These are phyloP conservation scores for Sphaerulina musiva DNA, from an alignment of 2,329 filamentous ascomycete species.

Conservation along the genomic window DNA sequence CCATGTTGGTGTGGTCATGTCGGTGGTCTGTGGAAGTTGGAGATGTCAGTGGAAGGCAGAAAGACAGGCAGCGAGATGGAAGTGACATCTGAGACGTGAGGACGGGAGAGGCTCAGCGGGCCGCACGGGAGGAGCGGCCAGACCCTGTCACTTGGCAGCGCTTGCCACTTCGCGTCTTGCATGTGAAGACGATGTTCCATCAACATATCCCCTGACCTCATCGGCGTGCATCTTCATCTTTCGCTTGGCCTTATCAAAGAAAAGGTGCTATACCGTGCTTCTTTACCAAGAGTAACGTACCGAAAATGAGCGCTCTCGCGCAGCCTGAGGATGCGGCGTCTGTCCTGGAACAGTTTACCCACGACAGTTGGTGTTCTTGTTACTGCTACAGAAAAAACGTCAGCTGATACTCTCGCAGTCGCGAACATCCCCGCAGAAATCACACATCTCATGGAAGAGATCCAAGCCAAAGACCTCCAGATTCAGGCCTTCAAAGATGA, in stretches of 20 bases:
- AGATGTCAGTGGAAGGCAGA: neutral
- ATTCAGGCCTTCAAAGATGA: slow-evolving; percentile 62
- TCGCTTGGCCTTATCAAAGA: neutral
- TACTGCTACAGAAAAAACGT: neutral
- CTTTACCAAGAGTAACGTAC: too few species aligned
- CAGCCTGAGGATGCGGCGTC: slow-evolving; percentile 57
- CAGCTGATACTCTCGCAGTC: slow-evolving; percentile 38
- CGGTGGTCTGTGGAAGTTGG: neutral
- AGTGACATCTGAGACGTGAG: neutral
- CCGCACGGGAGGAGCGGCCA: neutral
- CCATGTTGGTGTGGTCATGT: slow-evolving; percentile 2
- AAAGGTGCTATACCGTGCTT: neutral
- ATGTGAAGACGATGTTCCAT: slow-evolving; percentile 16
- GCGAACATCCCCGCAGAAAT: slow-evolving; percentile 78
- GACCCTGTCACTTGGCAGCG: neutral
- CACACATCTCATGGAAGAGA: slow-evolving; percentile 75
- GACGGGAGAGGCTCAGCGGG: neutral
- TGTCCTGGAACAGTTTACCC: slow-evolving; percentile 72
- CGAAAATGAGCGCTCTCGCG: slow-evolving; percentile 32
- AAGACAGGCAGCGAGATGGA: neutral
- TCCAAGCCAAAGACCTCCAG: slow-evolving; percentile 68
- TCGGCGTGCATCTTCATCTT: neutral
- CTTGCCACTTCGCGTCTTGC: slow-evolving; percentile 9
- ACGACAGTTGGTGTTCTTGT: slow-evolving; percentile 48
- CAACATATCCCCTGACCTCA: neutral